Evolutionary conservation across 2,329 filamentous ascomycete species (phyloP).

Genomic region (Aspergillus eucalypticola): DNA sequence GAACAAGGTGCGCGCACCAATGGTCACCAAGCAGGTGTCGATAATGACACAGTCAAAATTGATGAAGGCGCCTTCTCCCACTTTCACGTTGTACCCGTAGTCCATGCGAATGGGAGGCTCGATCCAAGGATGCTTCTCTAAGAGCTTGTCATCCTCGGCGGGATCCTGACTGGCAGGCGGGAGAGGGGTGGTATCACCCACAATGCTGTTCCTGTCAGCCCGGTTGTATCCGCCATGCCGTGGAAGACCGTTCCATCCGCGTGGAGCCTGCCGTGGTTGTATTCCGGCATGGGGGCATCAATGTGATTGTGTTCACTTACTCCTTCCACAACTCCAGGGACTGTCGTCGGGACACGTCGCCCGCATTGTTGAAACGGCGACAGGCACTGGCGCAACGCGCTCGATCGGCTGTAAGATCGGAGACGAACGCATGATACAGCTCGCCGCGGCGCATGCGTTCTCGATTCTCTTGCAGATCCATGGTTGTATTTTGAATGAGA

Average conservation of each 20-base stretch:
- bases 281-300: background rate
- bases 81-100: slow-evolving; percentile 73
- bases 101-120: slow-evolving; percentile 70
- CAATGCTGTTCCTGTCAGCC: slow-evolving; percentile 53
- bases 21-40: slow-evolving; percentile 72
- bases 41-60: slow-evolving; percentile 75
- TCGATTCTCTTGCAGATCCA: slow-evolving; percentile 27
- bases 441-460: slow-evolving; percentile 64
- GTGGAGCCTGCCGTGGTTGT: background rate
- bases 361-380: slow-evolving; percentile 63
- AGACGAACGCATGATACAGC: slow-evolving; percentile 72
- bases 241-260: background rate
- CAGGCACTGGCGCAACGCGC: slow-evolving; percentile 64
- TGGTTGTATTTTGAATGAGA: background rate
- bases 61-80: slow-evolving; percentile 72
- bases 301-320: slow-evolving; percentile 51
- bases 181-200: slow-evolving; percentile 62
- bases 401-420: slow-evolving; percentile 65
- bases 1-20: slow-evolving; percentile 75
- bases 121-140: slow-evolving; percentile 68
- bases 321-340: slow-evolving; percentile 69
- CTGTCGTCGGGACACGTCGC: slow-evolving; percentile 60
- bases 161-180: slow-evolving; percentile 59
- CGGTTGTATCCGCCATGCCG: background rate
- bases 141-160: slow-evolving; percentile 65